Evolutionary conservation across 768 basidiomycete species (phyloP).

Genomic region (Phaffia australis): DNA sequence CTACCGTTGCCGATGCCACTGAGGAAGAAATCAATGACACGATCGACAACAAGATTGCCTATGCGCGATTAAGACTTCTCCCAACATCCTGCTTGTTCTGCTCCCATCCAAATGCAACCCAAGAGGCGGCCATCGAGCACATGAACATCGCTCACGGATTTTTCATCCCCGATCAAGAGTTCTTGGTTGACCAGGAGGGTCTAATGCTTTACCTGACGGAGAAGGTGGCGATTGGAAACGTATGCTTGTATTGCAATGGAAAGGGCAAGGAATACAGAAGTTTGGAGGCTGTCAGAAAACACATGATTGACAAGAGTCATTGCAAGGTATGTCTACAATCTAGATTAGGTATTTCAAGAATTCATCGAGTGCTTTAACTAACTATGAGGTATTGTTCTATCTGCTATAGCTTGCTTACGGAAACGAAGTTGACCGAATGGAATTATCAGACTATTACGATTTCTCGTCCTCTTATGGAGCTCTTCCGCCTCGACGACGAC

Average conservation of each 20-base stretch:
- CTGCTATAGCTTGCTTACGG: constrained; percentile 60
- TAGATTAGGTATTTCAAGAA: too few relatives aligned
- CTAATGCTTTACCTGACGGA: constrained; percentile 77
- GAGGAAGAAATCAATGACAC: constrained; percentile 47
- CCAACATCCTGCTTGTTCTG: constrained; percentile 80
- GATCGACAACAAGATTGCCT: constrained; percentile 66
- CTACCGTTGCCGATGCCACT: constrained; percentile 38
- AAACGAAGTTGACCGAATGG: constrained; percentile 62
- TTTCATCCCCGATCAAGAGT: constrained; percentile 89
- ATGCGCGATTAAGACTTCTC: constrained; percentile 54
- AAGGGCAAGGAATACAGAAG: constrained; percentile 64
- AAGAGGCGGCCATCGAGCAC: constrained; percentile 65
- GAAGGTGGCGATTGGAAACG: constrained; percentile 83
- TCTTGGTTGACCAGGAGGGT: constrained; percentile 70
- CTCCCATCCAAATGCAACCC: constrained; percentile 39
- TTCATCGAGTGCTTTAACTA: too few relatives aligned
- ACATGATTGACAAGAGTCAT: constrained; percentile 87
- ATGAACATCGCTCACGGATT: constrained; percentile 84
- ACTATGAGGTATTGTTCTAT: background rate
- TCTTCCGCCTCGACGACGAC: constrained; percentile 32
- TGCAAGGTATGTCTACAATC: constrained; percentile 51
- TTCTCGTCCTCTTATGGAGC: constrained; percentile 70
- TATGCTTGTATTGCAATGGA: constrained; percentile 83
- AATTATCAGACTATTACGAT: constrained; percentile 87
- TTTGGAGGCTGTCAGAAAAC: constrained; percentile 77